These are phyloP conservation scores for Aspergillus quadrilineatus DNA, from an alignment of 2,329 filamentous ascomycete species.

Conservation along the genomic window DNA sequence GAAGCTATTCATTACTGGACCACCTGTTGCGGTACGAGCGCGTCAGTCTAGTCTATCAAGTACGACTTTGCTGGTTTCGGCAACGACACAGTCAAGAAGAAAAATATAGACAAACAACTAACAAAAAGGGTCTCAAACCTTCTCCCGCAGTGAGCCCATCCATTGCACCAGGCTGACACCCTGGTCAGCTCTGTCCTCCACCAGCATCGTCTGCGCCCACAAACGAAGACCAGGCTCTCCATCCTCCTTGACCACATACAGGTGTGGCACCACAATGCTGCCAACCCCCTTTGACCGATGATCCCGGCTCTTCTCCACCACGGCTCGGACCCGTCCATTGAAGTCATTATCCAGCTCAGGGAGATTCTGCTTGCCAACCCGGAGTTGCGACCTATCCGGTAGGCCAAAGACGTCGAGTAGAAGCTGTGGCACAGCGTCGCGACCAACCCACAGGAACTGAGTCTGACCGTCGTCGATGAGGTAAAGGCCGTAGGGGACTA, in stretches of 20 bases:
- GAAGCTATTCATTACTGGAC: slow-evolving; percentile 31
- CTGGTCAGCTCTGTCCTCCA: slow-evolving; percentile 94
- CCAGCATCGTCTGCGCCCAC: slow-evolving; percentile 93
- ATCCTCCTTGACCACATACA: slow-evolving; percentile 93
- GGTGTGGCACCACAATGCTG: slow-evolving; percentile 85
- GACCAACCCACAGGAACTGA: slow-evolving; percentile 94
- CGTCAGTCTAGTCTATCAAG: slow-evolving; percentile 23
- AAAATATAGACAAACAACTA: slow-evolving; percentile 11
- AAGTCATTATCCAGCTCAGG: slow-evolving; percentile 93
- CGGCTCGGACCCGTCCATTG: slow-evolving; percentile 87
- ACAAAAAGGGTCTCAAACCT: slow-evolving; percentile 60
- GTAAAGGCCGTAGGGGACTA: slow-evolving; percentile 89
- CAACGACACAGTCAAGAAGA: slow-evolving; percentile 11
- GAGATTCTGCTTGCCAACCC: slow-evolving; percentile 84
- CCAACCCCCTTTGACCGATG: slow-evolving; percentile 83
- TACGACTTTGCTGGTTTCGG: slow-evolving; percentile 9
- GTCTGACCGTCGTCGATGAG: slow-evolving; percentile 96
- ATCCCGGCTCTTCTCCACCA: slow-evolving; percentile 89
- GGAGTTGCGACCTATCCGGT: slow-evolving; percentile 76
- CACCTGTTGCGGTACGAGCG: slow-evolving; percentile 29
- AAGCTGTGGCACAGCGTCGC: slow-evolving; percentile 87
- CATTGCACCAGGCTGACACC: slow-evolving; percentile 90
- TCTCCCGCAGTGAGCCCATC: slow-evolving; percentile 88
- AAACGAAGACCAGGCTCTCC: slow-evolving; percentile 92
- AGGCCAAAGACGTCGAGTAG: slow-evolving; percentile 88